Conservation (phyloP, 1,284 basidiomycete species). For the Agroathelia rolfsii region DNA sequence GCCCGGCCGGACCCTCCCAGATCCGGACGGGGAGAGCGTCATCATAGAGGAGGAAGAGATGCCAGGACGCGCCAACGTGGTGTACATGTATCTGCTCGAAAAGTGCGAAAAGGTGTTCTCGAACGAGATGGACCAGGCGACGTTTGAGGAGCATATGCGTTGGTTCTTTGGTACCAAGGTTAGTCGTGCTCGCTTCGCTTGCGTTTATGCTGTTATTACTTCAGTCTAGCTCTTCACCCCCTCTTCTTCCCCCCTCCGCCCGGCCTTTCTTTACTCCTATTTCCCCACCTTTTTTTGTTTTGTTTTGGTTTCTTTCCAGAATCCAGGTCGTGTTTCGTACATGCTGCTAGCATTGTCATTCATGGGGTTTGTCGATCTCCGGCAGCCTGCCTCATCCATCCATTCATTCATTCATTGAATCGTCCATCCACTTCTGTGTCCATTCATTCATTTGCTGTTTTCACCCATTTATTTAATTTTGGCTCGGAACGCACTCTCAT, state of each 20-base stretch:
- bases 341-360: too few relatives aligned
- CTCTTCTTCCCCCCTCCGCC: not conserved
- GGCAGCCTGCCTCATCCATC: not conserved
- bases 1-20: too few relatives aligned
- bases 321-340: not conserved
- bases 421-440: too few relatives aligned
- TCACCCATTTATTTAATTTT: constrained; percentile 9
- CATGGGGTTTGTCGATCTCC: too few relatives aligned
- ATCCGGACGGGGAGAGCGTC: too few relatives aligned
- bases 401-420: not conserved
- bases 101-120: constrained; percentile 94
- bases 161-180: constrained; percentile 97
- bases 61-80: constrained; percentile 47
- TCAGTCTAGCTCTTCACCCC: too few relatives aligned
- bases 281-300: constrained; percentile 7
- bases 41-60: too few relatives aligned
- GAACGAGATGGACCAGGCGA: constrained; percentile 80
- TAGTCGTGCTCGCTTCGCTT: constrained; percentile 26
- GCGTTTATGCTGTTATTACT: not conserved
- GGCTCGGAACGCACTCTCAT: constrained; percentile 3
- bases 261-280: too few relatives aligned
- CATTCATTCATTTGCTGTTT: not conserved
- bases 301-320: not conserved
- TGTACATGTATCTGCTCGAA: constrained; percentile 84
- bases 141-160: constrained; percentile 91